phyloP scores from a whole-genome alignment of 352 stramenopile species.

The Globisporangium nodosum region DNA sequence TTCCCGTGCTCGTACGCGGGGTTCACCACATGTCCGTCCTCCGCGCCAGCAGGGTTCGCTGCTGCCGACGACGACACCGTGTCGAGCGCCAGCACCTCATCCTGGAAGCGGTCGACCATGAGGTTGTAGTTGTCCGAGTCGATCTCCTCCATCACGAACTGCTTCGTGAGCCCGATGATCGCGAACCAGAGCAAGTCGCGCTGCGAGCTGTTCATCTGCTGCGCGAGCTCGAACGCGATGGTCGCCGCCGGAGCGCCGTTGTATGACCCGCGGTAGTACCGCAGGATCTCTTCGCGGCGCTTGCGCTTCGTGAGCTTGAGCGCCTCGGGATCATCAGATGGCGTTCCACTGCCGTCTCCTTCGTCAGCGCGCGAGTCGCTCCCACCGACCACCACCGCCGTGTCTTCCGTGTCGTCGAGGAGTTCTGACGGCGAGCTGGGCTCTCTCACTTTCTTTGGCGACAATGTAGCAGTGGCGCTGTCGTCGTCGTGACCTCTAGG shows the following conservation, averaged over 20 bases:
- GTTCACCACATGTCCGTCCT: conserved; percentile 22
- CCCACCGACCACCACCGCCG: background rate
- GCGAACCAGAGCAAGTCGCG: conserved; percentile 95
- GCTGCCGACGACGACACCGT: conserved; percentile 24
- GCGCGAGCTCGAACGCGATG: conserved; percentile 77
- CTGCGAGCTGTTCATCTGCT: conserved; percentile 79
- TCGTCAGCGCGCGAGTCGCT: background rate
- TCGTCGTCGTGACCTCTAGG: conserved; percentile 19
- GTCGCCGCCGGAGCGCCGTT: conserved; percentile 64
- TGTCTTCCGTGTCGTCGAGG: conserved; percentile 2
- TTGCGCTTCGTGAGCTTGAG: conserved; percentile 42
- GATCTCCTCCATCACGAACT: conserved; percentile 92
- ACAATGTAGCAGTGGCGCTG: conserved; percentile 1
- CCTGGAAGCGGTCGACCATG: conserved; percentile 86
- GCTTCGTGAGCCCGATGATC: conserved; percentile 96
- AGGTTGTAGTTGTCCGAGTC: conserved; percentile 91
- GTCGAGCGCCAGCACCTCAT: conserved; percentile 86
- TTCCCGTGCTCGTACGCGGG: conserved; percentile 73
- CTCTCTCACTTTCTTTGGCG: conserved; percentile 12
- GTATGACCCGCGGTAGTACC: conserved; percentile 94
- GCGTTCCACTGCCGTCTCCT: conserved; percentile 11
- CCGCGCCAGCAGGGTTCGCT: conserved; percentile 19
- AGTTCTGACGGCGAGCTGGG: conserved; percentile 6
- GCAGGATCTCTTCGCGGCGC: conserved; percentile 72
- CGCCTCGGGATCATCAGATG: conserved; percentile 15